Base-by-base conservation (phyloP, 441 rosid genomes). In the Mallotus japonicus region DNA sequence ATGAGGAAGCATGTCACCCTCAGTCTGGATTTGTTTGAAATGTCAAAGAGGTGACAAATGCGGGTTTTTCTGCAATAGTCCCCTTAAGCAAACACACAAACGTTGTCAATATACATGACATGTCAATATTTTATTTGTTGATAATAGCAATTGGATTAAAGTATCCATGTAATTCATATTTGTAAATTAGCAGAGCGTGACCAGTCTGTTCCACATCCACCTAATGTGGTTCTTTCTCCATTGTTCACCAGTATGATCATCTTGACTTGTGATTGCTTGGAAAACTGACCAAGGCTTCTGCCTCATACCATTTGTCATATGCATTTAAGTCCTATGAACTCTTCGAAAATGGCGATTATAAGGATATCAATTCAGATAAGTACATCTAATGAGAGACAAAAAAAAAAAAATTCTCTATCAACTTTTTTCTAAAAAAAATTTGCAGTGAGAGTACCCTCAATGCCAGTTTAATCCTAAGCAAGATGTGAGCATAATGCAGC, bases 191-290 rank as follows among this genome's bases (percentile, higher is more conserved):
- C 28, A 54, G 50, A 53, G 14, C 10, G 13, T 9, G 44, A 62
- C 5, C 14, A 13, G 57, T 58, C 65, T 16, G 16, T 64, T 73
- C 76, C 71, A 44, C 56, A 56, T 65, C 32, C 65, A 73, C 58
- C 70, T n/a, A 56, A 24, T 66, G 17, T 7, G 8, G 37, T n/a
- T 14, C 14, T 15, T 19, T 46, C 16, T 32, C 3, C 59, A n/a
- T 8, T 16, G 49, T 32, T 59, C 46, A 54, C 40, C 16, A 17
- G 32, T 65, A 44, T 16, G 37, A 63, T 44, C 62, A 55, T 59
- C 65, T 70, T 70, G 72, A 62, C 68, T 63, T 63, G 55, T 54
- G 8, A 40, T 8, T 62, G 50, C 59, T 53, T 57, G 24, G 70
- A 73, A 56, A 73, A 72, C 42, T 64, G 22, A 64, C 16, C 17